Evolutionary conservation across 2,329 filamentous ascomycete genomes (phyloP).

Genomic region (Alternaria burnsii): DNA sequence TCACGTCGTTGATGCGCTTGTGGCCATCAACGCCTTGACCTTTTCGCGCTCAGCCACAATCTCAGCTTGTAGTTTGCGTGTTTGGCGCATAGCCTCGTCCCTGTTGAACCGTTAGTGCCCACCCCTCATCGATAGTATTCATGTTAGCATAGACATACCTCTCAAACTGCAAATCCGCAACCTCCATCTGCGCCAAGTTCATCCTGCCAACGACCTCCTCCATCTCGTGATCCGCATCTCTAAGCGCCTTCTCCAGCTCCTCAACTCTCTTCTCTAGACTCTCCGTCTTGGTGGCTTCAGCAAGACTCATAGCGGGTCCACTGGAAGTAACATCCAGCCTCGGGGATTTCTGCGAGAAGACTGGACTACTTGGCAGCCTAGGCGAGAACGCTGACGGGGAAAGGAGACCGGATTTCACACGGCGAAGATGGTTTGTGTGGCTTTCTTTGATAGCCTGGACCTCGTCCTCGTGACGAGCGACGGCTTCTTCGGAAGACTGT

Average conservation of each 20-base stretch:
- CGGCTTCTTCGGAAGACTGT: conserved; percentile 83
- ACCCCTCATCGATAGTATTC: conserved; percentile 3
- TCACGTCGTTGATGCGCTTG: conserved; percentile 22
- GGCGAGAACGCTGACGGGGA: conserved; percentile 62
- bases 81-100: conserved; percentile 77
- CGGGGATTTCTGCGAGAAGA: conserved; percentile 67
- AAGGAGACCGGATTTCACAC: conserved; percentile 67
- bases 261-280: conserved; percentile 79
- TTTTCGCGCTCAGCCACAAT: conserved; percentile 71
- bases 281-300: conserved; percentile 77
- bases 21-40: conserved; percentile 60
- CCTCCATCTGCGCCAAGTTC: conserved; percentile 84
- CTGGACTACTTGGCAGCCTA: conserved; percentile 68
- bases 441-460: conserved; percentile 77
- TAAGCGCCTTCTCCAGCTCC: conserved; percentile 83
- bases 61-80: conserved; percentile 72
- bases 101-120: conserved; percentile 46
- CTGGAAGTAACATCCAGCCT: conserved; percentile 69
- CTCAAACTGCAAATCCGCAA: conserved; percentile 78
- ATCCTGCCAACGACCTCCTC: conserved; percentile 82
- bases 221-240: conserved; percentile 81
- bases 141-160: conserved; percentile 50
- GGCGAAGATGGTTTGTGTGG: conserved; percentile 78
- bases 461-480: conserved; percentile 87
- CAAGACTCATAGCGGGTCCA: conserved; percentile 66